These are phyloP conservation scores for Saxispiralis lemnorum DNA, from an alignment of 495 filamentous ascomycete species.

Conservation along the genomic window DNA sequence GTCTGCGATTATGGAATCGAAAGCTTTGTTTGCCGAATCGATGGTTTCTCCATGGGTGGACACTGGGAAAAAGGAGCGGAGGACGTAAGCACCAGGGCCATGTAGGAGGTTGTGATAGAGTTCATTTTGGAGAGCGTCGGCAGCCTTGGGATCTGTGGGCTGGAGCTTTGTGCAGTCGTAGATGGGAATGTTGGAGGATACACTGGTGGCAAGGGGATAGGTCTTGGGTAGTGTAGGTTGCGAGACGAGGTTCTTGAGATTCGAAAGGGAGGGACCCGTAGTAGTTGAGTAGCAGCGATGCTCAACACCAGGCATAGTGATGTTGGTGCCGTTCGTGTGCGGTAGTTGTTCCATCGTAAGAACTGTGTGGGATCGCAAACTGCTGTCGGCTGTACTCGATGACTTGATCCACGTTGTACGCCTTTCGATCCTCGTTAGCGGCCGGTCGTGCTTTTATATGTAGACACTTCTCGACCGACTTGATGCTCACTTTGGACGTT, in stretches of 20 bases:
- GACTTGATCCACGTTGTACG: no score
- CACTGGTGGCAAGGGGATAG: constrained; percentile 29
- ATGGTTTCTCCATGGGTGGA: constrained; percentile 13
- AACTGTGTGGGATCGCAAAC: no score
- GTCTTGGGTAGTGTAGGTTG: constrained; percentile 20
- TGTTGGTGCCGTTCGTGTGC: no score
- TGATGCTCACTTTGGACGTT: no score
- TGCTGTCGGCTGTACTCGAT: no score
- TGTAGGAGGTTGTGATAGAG: constrained; percentile 35
- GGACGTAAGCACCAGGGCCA: constrained; percentile 37
- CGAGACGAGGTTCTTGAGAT: constrained; percentile 29
- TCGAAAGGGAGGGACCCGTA: constrained; percentile 14
- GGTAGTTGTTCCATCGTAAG: no score
- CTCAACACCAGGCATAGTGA: constrained; percentile 1
- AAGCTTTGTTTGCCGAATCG: constrained; percentile 27
- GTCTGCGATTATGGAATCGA: constrained; percentile 27
- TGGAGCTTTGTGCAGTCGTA: constrained; percentile 28
- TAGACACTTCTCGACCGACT: no score
- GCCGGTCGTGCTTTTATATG: no score
- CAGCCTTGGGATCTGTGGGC: constrained; percentile 8
- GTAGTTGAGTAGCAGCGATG: constrained; percentile 14
- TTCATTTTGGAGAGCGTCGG: constrained; percentile 32
- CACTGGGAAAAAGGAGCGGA: constrained; percentile 30
- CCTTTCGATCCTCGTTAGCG: no score
- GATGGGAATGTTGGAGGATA: constrained; percentile 34